Evolutionary conservation across 208 protist genomes (phyloP).

Genomic region (Trypanosoma boissoni): DNA sequence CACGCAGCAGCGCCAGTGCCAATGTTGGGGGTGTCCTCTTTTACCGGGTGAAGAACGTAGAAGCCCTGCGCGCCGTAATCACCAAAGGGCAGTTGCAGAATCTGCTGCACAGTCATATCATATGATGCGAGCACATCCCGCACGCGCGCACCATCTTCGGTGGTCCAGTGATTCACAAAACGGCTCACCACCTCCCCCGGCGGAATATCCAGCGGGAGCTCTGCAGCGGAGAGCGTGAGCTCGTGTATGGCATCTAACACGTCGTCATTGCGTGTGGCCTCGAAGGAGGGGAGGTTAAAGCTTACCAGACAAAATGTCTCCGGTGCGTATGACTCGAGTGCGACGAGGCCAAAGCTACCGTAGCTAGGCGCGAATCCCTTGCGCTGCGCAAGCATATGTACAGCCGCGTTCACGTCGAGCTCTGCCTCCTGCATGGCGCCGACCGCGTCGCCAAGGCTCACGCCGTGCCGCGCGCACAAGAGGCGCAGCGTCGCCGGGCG

Average conservation of each 20-base stretch:
- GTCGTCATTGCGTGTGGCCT: conserved; percentile 59
- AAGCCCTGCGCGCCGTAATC: conserved; percentile 86
- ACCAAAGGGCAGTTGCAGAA: conserved; percentile 76
- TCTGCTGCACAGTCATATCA: conserved; percentile 60
- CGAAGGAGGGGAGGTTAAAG: conserved; percentile 65
- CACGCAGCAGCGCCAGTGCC: conserved; percentile 72
- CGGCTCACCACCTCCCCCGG: conserved; percentile 40
- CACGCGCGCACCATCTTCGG: conserved; percentile 51
- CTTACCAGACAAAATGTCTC: conserved; percentile 84
- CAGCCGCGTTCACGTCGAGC: conserved; percentile 69
- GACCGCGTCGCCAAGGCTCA: conserved; percentile 43
- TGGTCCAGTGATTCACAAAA: conserved; percentile 74
- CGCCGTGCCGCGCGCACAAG: conserved; percentile 66
- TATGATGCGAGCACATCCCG: conserved; percentile 46
- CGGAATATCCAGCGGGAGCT: conserved; percentile 75
- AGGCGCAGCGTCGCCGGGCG: conserved; percentile 48
- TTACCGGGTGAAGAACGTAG: conserved; percentile 66
- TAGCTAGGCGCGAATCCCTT: conserved; percentile 45
- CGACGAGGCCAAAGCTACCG: conserved; percentile 77
- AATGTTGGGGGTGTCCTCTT: conserved; percentile 77
- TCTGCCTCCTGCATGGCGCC: conserved; percentile 40
- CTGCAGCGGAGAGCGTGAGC: conserved; percentile 79
- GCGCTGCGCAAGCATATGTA: conserved; percentile 43
- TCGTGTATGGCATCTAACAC: conserved; percentile 86
- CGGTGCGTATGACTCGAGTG: conserved; percentile 78